Evolutionary conservation across 2,329 filamentous ascomycete species (phyloP), one percentile per base, ranked within the genome.

Genomic region (Fusarium sp.): DNA sequence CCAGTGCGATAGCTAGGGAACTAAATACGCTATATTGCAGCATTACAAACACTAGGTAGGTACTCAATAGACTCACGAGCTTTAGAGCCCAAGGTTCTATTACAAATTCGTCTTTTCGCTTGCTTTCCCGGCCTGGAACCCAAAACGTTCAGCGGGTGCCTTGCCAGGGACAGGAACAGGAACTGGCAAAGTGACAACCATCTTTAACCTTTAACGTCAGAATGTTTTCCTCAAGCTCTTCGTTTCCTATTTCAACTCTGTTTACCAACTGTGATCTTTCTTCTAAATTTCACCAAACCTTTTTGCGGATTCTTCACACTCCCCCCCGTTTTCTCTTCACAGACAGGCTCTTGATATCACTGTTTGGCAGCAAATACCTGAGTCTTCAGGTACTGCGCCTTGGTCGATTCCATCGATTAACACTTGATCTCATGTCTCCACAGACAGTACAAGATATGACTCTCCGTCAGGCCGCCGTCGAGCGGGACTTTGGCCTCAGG

Each of bases 401-500:
- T 37, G 22, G n/a, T n/a, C 28, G 39, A 15, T 26, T 20, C 19
- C 15, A 33, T 40, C 26, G 6, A 28, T 13, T 4, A 35, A n/a
- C 15, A 20, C 10, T 26, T 22, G 11, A 9, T 5, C 30, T 39
- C 8, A 22, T 19, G 15, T 17, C 37, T 28, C 24, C 15, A n/a
- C 22, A 13, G 13, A 24, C 13, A 62, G 43, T 14, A 20, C 20
- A 17, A 9, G 33, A 3, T 4, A 67, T 67, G 64, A 52, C 35
- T 14, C 22, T 51, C n/a, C 62, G 56, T 11, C 50, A 44, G 41
- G 56, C 44, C 5, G 40, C 52, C 7, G 62, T 63, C 6, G 39
- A 58, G 30, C 56, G 44, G 24, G 62, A 67, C 24, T 67, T 67
- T 28, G 51, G 64, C 24, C 64, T 67, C 19, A 39, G 62, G 28